Evolutionary conservation across 768 basidiomycete species (phyloP).

Genomic region (Arthromyces matolae): DNA sequence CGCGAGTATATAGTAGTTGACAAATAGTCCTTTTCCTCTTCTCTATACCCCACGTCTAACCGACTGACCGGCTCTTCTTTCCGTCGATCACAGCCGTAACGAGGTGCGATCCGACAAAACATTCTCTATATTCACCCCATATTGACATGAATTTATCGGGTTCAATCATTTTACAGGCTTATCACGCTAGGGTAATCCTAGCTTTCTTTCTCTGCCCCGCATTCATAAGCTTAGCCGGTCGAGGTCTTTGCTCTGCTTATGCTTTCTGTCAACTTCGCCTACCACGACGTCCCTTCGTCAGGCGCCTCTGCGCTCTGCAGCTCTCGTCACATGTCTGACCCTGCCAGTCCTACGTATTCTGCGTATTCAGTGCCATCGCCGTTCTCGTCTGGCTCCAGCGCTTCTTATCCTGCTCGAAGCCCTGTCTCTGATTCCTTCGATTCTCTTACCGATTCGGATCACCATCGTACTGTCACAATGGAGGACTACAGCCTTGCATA

Average conservation of each 20-base stretch:
- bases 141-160: constrained; percentile 13
- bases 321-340: constrained; percentile 22
- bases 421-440: constrained; percentile 34
- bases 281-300: constrained; percentile 3
- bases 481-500: constrained; percentile 14
- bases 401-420: constrained; percentile 29
- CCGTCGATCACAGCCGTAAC: constrained; percentile 27
- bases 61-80: background rate
- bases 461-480: constrained; percentile 3
- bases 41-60: constrained; percentile 1
- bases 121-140: constrained; percentile 12
- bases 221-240: too few relatives aligned
- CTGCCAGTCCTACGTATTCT: constrained; percentile 34
- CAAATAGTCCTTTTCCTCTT: background rate
- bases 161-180: constrained; percentile 7
- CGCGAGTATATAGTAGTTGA: background rate
- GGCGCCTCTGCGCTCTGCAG: constrained; percentile 3
- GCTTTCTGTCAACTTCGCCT: constrained; percentile 9
- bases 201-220: background rate
- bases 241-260: too few relatives aligned
- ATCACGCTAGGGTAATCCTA: constrained; percentile 1
- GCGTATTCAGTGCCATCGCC: constrained; percentile 36
- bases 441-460: constrained; percentile 8
- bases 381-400: constrained; percentile 36
- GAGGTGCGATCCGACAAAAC: constrained; percentile 18